A percentile compares a stretch with the other conserved stretches of the same genome.
phyloP scores from a whole-genome alignment of 2,329 filamentous ascomycete genomes.

The Arthrobotrys entomopaga region DNA sequence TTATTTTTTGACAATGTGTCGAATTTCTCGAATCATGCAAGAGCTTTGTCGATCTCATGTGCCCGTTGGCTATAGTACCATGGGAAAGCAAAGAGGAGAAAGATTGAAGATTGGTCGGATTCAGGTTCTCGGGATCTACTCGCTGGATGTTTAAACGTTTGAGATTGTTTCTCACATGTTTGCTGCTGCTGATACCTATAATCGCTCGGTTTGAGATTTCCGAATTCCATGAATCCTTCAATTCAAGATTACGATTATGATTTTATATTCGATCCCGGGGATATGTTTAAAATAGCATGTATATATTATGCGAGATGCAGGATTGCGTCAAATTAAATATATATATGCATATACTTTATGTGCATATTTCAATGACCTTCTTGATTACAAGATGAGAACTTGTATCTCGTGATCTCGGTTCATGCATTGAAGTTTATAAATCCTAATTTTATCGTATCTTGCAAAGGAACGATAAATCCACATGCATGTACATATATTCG shows the following conservation, averaged over 20 bases:
- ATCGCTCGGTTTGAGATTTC: constrained; percentile 4
- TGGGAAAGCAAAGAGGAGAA: background rate
- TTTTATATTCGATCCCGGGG: too few species aligned
- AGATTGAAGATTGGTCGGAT: background rate
- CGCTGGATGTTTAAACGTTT: constrained; percentile 31
- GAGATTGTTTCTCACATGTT: constrained; percentile 41
- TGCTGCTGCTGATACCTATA: constrained; percentile 23
- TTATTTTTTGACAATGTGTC: constrained; percentile 14
- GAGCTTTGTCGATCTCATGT: constrained; percentile 10
- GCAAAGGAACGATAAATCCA: too few species aligned
- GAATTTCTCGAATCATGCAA: constrained; percentile 27
- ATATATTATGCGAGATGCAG: constrained; percentile 5
- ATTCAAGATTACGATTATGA: too few species aligned
- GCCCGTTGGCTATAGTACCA: constrained; percentile 5
- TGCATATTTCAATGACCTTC: too few species aligned
- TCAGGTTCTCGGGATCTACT: constrained; percentile 11
- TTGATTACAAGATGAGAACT: too few species aligned
- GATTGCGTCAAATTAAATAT: too few species aligned
- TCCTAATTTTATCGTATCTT: too few species aligned
- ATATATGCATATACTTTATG: too few species aligned
- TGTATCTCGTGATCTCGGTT: too few species aligned
- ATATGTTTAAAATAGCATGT: constrained; percentile 14
- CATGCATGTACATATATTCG: too few species aligned
- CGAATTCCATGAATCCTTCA: too few species aligned
- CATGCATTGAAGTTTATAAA: too few species aligned